A percentile compares a stretch with the other conserved stretches of the same genome.
phyloP scores from a whole-genome alignment of 176 grass and related monocot species.

The Saccharum officinarum region DNA sequence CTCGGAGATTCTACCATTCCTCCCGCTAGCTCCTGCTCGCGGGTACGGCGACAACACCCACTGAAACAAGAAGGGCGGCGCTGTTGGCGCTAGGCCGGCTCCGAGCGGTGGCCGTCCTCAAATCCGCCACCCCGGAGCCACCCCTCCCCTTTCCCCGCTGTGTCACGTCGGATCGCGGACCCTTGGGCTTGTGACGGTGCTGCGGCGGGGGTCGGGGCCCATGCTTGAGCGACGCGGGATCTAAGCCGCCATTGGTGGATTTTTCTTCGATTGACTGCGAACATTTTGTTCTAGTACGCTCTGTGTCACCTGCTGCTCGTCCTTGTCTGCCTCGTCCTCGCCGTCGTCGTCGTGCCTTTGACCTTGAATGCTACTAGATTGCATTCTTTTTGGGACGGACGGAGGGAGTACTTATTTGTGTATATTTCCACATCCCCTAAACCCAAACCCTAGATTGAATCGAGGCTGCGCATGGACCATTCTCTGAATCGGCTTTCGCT shows the following conservation, averaged over 20 bases:
- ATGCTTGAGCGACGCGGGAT: slow-evolving; percentile 11
- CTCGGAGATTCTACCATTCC: too few relatives aligned
- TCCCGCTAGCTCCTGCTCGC: not conserved
- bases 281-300: not conserved
- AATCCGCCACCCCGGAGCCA: slow-evolving; percentile 8
- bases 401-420: too few relatives aligned
- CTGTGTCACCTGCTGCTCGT: not conserved
- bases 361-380: too few relatives aligned
- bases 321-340: too few relatives aligned
- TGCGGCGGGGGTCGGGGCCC: not conserved
- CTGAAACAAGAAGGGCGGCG: not conserved
- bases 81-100: not conserved
- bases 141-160: not conserved
- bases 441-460: too few relatives aligned
- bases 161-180: not conserved
- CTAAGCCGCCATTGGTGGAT: slow-evolving; percentile 19
- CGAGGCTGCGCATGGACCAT: too few relatives aligned
- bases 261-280: not conserved
- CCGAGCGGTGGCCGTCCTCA: not conserved
- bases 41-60: not conserved
- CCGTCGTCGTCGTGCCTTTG: too few relatives aligned
- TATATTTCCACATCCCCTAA: too few relatives aligned
- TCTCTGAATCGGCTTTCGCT: too few relatives aligned
- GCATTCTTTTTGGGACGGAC: too few relatives aligned
- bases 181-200: not conserved